Base-by-base conservation (phyloP, 2,329 filamentous ascomycete species). In the Endoconidiophora polonica region DNA sequence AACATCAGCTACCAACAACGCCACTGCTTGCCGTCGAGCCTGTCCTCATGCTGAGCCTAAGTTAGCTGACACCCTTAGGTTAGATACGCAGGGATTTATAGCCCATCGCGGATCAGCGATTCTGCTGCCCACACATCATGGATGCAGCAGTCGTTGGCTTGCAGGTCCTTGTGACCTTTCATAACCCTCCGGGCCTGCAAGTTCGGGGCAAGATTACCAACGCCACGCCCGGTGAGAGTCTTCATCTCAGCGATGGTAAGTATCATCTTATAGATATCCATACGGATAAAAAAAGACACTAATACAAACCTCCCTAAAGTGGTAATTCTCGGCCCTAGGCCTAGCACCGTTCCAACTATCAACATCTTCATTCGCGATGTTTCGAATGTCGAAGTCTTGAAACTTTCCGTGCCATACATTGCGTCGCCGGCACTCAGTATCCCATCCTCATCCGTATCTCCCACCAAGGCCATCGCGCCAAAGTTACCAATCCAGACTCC, bases 181-280 rank as follows among this genome's bases (percentile, higher is more conserved):
- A 73, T 58, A 70, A 77, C 52, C 81, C 82, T 48, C 71, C 74
- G 2, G 75, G 76, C 54, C 75, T 74, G 40, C 69, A 76, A 58
- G 67, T 90, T 46, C 77, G 78, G 54, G 86, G 86, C 47, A 75
- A 76, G 20, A 82, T 93, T 36, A 74, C 77, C 54, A 72, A 79
- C 57, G 79, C 90, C 49, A 72, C 68, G 53, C 66, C 81, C 54
- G 79, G 81, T 23, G 73, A 77, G 59, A 80, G 78, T 54, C 66
- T 93, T 55, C 78, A 76, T 26, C 70, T 93, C 48, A 74, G 74
- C 51, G 76, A 91, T 67, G 85, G 84, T 86, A 67, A 53, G 71
- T 58, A 50, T 54, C 18, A 9, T 40, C 26, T 24, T 20, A 14
- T 23, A 33, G 29, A 7, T 33, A 33, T 33, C 29, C 12, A 33